These are phyloP conservation scores for Bipolaris gigantea DNA, from an alignment of 2,329 filamentous ascomycete genomes.

Conservation along the genomic window DNA sequence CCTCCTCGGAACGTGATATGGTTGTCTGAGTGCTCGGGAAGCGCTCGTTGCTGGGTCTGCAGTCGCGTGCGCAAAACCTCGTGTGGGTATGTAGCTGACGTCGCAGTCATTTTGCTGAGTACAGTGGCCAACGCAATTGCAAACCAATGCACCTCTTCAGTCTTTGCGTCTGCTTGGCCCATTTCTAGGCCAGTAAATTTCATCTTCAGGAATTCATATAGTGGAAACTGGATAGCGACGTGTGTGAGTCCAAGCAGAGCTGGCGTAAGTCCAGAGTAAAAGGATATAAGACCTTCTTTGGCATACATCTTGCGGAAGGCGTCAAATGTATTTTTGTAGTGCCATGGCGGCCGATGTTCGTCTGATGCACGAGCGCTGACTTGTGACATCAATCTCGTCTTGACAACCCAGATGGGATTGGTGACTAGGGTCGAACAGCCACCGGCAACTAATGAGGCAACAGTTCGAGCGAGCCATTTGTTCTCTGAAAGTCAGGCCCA, in stretches of 20 bases:
- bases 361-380: constrained; percentile 61
- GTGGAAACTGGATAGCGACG: constrained; percentile 94
- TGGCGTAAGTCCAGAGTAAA: constrained; percentile 93
- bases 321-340: constrained; percentile 87
- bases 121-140: constrained; percentile 89
- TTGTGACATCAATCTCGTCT: constrained; percentile 97
- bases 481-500: constrained; percentile 56
- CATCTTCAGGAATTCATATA: constrained; percentile 91
- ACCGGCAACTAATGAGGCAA: constrained; percentile 87
- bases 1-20: constrained; percentile 53
- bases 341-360: constrained; percentile 72
- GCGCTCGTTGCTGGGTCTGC: constrained; percentile 84
- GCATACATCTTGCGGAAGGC: constrained; percentile 95
- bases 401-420: constrained; percentile 99
- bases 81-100: constrained; percentile 93
- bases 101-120: constrained; percentile 90
- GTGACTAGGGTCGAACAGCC: constrained; percentile 91
- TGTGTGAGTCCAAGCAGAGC: constrained; percentile 90
- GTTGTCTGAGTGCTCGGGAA: constrained; percentile 51
- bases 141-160: constrained; percentile 70
- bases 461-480: constrained; percentile 76
- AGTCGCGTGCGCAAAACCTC: constrained; percentile 92
- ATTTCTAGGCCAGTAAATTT: constrained; percentile 88
- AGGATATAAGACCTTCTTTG: constrained; percentile 83
- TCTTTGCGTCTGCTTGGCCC: constrained; percentile 64